Evolutionary conservation across 108 stramenopile species (phyloP).

Genomic region (Licmophora abbreviata): DNA sequence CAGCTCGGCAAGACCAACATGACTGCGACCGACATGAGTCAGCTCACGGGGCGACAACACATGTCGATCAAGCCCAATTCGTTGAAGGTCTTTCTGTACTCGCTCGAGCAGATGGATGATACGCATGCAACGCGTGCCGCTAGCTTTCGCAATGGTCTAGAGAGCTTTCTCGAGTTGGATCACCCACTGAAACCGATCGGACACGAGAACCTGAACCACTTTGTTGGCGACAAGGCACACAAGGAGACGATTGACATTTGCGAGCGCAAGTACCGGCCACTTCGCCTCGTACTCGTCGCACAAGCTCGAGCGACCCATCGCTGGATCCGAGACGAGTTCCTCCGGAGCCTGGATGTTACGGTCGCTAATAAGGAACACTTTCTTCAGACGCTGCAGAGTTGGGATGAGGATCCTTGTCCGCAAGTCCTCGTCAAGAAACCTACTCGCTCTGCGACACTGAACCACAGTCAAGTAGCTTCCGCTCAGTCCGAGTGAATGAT

Average conservation of each 20-base stretch:
- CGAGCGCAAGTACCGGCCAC: conserved; percentile 7
- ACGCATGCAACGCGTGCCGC: conserved; percentile 14
- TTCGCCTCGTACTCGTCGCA: conserved; percentile 14
- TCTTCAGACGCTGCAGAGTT: conserved; percentile 9
- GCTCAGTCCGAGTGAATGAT: too few species aligned
- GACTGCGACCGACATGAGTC: conserved; percentile 1
- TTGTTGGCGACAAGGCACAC: conserved; percentile 16
- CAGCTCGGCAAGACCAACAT: conserved; percentile 26
- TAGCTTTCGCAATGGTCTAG: conserved; percentile 21
- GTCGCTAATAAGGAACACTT: conserved; percentile 28
- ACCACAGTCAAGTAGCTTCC: too few species aligned
- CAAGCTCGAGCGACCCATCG: conserved; percentile 15
- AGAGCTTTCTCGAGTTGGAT: conserved; percentile 22
- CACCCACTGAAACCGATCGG: conserved; percentile 16
- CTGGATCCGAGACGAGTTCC: conserved; percentile 32
- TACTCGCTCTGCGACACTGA: too few species aligned
- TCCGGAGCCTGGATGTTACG: conserved; percentile 24
- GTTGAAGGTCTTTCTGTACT: conserved; percentile 33
- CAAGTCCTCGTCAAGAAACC: not conserved
- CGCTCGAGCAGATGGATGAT: conserved; percentile 37
- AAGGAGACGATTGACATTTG: conserved; percentile 41
- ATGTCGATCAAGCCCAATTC: conserved; percentile 17
- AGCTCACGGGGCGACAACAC: conserved; percentile 1
- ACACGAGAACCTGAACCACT: conserved; percentile 18
- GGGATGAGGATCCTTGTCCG: conserved; percentile 11